phyloP scores from a whole-genome alignment of 148 eudicot species.

The Mesembryanthemum crystallinum region DNA sequence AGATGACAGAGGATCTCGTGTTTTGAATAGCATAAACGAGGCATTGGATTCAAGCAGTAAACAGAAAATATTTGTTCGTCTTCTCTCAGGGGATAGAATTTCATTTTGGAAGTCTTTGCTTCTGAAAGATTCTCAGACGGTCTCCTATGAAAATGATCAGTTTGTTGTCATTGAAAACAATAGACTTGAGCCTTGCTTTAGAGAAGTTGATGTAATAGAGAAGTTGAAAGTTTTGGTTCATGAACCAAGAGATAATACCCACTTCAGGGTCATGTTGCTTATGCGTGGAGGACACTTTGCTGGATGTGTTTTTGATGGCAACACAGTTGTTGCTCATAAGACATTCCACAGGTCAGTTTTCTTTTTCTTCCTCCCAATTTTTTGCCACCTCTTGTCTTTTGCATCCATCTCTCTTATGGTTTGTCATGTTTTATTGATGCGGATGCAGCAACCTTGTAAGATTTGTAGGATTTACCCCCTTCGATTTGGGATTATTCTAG shows the following conservation, averaged over 20 bases:
- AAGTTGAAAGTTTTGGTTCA: slow-evolving; percentile 45
- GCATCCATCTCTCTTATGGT: background rate
- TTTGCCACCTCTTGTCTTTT: background rate
- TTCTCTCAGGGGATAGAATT: slow-evolving; percentile 63
- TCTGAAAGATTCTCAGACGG: slow-evolving; percentile 51
- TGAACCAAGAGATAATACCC: slow-evolving; percentile 63
- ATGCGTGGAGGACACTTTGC: slow-evolving; percentile 95
- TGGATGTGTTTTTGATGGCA: slow-evolving; percentile 94
- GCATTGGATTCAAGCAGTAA: slow-evolving; percentile 34
- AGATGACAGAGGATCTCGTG: slow-evolving; percentile 44
- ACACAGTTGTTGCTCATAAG: slow-evolving; percentile 71
- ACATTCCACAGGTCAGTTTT: slow-evolving; percentile 83
- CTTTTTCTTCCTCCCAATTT: background rate
- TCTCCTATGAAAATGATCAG: slow-evolving; percentile 53
- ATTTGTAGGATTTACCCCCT: background rate
- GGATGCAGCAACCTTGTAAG: background rate
- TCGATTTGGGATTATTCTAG: background rate
- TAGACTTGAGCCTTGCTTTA: slow-evolving; percentile 26
- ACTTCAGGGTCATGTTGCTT: slow-evolving; percentile 74
- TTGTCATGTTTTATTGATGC: background rate
- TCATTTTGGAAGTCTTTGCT: slow-evolving; percentile 75
- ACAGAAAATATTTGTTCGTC: slow-evolving; percentile 54
- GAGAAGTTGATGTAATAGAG: slow-evolving; percentile 55
- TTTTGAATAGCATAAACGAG: slow-evolving; percentile 26
- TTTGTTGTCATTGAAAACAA: slow-evolving; percentile 29